A percentile compares a stretch with the other conserved stretches of the same genome.
These are phyloP conservation scores for Pseudoturritis turrita DNA, from an alignment of 345 rosid genomes.

Conservation along the genomic window DNA sequence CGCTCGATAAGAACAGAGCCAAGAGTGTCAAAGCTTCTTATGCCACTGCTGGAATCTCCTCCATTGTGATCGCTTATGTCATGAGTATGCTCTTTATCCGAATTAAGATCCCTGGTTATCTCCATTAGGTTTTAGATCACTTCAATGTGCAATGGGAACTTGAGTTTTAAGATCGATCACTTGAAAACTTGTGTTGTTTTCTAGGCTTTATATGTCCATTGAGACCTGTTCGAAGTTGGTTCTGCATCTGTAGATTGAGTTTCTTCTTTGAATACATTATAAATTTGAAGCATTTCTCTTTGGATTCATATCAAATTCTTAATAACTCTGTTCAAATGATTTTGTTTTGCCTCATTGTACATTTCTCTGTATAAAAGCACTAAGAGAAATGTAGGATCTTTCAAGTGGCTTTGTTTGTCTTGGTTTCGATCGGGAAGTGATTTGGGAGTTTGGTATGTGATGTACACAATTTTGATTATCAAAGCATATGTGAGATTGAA, in stretches of 20 bases:
- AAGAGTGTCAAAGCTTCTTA: conserved; percentile 65
- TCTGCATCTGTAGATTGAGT: background rate
- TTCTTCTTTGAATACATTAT: background rate
- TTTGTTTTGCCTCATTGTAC: background rate
- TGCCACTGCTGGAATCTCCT: conserved; percentile 63
- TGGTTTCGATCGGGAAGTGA: too few species aligned
- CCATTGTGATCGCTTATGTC: conserved; percentile 58
- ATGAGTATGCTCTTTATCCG: conserved; percentile 91
- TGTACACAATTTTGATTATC: background rate
- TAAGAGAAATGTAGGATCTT: background rate
- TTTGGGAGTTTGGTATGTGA: background rate
- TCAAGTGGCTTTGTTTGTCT: background rate
- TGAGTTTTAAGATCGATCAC: background rate
- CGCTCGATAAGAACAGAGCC: conserved; percentile 68
- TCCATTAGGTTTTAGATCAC: conserved; percentile 19
- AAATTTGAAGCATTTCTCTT: background rate
- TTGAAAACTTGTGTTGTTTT: background rate
- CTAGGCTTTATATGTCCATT: too few species aligned
- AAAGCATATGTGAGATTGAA: background rate
- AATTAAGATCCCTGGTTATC: conserved; percentile 88
- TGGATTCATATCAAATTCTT: background rate
- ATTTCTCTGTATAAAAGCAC: background rate
- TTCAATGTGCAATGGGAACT: background rate
- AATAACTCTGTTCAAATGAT: background rate
- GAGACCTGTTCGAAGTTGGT: too few species aligned